phyloP scores from a whole-genome alignment of 2,329 filamentous ascomycete species.

The Trichoderma atroviride region DNA sequence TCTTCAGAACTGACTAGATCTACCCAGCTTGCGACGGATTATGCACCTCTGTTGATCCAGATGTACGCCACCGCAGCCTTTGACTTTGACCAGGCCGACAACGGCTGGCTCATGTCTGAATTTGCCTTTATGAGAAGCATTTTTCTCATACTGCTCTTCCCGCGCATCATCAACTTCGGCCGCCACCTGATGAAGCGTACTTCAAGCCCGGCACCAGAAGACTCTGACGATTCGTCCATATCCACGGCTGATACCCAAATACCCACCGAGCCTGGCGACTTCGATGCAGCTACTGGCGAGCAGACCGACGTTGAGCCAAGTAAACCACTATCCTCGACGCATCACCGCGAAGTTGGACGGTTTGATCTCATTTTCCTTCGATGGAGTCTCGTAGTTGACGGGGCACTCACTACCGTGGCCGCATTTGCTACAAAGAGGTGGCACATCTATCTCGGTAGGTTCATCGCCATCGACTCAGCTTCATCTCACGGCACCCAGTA shows the following conservation, averaged over 20 bases:
- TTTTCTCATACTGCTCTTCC: slow-evolving; percentile 59
- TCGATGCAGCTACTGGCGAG: slow-evolving; percentile 46
- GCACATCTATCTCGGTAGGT: slow-evolving; percentile 66
- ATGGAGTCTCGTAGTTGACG: slow-evolving; percentile 67
- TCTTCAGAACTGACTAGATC: neutral
- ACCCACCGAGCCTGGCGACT: slow-evolving; percentile 44
- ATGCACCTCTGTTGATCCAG: slow-evolving; percentile 63
- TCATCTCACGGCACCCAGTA: neutral
- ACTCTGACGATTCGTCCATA: slow-evolving; percentile 7
- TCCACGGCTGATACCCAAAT: slow-evolving; percentile 30
- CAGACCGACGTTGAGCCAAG: slow-evolving; percentile 51
- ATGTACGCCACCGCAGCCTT: slow-evolving; percentile 61
- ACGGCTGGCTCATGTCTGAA: slow-evolving; percentile 59
- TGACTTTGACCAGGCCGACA: slow-evolving; percentile 57
- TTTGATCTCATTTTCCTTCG: slow-evolving; percentile 71
- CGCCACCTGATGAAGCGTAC: slow-evolving; percentile 30
- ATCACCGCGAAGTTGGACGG: slow-evolving; percentile 51
- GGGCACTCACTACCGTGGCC: slow-evolving; percentile 63
- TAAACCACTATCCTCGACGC: slow-evolving; percentile 31
- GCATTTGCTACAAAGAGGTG: slow-evolving; percentile 64
- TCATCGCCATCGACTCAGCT: too few species aligned
- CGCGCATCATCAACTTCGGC: slow-evolving; percentile 54
- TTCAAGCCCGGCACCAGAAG: neutral
- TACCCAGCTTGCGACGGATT: slow-evolving; percentile 64
- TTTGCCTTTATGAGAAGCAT: slow-evolving; percentile 57